Conservation (phyloP, 2,329 filamentous ascomycete species). For the Dryadomyces sulphureus region DNA sequence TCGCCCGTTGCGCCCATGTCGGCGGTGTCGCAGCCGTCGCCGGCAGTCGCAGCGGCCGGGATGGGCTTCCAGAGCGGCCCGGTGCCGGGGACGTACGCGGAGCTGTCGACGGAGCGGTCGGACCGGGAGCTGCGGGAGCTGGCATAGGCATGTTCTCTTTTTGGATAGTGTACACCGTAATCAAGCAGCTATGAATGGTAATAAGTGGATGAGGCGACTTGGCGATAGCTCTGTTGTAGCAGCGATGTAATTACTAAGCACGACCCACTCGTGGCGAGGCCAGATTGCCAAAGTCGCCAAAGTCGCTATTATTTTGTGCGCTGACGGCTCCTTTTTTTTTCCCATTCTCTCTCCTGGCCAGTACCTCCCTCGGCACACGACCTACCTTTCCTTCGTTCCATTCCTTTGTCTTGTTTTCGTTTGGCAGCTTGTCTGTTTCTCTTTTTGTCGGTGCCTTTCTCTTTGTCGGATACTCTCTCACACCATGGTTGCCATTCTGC, state of each 20-base stretch:
- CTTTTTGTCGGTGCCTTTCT: slow-evolving; percentile 6
- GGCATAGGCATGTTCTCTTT: background rate
- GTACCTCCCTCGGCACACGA: background rate
- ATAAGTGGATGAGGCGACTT: no score
- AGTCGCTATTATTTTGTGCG: background rate
- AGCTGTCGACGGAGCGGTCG: slow-evolving; percentile 17
- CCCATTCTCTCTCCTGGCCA: background rate
- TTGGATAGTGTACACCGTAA: background rate
- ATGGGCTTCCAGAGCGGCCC: slow-evolving; percentile 12
- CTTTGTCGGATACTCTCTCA: slow-evolving; percentile 1
- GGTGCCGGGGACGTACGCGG: slow-evolving; percentile 11
- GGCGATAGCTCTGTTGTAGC: no score
- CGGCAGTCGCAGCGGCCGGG: slow-evolving; percentile 3
- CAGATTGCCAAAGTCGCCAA: slow-evolving; percentile 5
- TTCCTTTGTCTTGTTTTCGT: slow-evolving; percentile 9
- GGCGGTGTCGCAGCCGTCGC: background rate
- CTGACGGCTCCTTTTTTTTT: background rate
- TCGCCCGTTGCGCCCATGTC: background rate
- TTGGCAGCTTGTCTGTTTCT: slow-evolving; percentile 6
- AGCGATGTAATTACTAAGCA: background rate
- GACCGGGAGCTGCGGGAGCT: slow-evolving; percentile 20
- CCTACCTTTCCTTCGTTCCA: background rate
- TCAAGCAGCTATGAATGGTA: no score
- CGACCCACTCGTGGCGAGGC: background rate
- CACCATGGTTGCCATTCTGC: slow-evolving; percentile 60